phyloP scores from a whole-genome alignment of 305 asterid species.

The Fraxinus floribunda region DNA sequence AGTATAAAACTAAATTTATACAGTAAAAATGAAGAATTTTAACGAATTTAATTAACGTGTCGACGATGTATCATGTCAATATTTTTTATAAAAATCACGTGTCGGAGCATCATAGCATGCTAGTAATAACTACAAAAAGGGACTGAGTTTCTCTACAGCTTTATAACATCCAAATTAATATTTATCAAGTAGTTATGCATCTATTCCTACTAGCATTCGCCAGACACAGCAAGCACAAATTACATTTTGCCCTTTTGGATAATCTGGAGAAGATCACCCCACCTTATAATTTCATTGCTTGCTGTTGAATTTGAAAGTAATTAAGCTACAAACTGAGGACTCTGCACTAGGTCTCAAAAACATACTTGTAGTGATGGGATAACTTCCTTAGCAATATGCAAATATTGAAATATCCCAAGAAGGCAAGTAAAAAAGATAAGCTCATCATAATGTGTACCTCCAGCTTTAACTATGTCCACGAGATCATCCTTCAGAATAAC shows the following conservation, averaged over 20 bases:
- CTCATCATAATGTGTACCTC: slow-evolving; percentile 53
- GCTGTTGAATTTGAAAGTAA: neutral
- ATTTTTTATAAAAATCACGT: no score
- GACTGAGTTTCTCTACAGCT: neutral
- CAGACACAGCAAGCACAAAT: neutral
- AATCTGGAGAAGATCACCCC: neutral
- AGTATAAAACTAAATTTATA: no score
- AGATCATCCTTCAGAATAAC: slow-evolving; percentile 92
- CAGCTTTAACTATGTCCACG: slow-evolving; percentile 94
- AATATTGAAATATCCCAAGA: neutral
- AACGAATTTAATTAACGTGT: no score
- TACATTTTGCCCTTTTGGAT: neutral
- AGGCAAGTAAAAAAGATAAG: neutral
- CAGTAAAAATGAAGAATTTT: neutral
- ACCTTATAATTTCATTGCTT: neutral
- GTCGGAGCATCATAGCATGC: neutral
- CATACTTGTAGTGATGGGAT: slow-evolving; percentile 4
- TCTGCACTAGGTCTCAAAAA: slow-evolving; percentile 19
- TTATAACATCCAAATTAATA: neutral
- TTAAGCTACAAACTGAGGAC: neutral
- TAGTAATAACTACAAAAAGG: neutral
- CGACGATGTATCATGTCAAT: neutral
- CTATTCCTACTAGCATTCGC: neutral
- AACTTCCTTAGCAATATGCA: slow-evolving; percentile 8
- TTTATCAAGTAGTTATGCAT: neutral